phyloP scores from a whole-genome alignment of 2,329 filamentous ascomycete species.

The Penicillium sp. region DNA sequence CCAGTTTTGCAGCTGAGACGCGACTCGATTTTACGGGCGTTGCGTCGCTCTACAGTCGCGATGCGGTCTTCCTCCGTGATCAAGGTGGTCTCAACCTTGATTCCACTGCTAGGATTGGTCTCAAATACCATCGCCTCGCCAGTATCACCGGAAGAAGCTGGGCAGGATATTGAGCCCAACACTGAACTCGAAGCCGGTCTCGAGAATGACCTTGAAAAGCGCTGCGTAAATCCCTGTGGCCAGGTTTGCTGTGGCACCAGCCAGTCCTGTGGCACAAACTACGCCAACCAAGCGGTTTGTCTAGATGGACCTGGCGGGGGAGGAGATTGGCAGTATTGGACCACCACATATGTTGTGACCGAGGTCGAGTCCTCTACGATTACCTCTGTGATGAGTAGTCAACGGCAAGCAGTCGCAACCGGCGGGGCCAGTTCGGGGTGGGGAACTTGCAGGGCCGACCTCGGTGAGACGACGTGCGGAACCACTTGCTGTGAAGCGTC shows the following conservation, averaged over 20 bases:
- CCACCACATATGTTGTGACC: conserved; percentile 49
- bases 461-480: conserved; percentile 43
- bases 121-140: conserved; percentile 28
- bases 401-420: conserved; percentile 16
- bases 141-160: conserved; percentile 19
- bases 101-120: conserved; percentile 21
- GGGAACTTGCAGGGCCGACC: conserved; percentile 43
- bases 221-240: conserved; percentile 50
- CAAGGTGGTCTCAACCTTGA: conserved; percentile 25
- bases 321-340: conserved; percentile 50
- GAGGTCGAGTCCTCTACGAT: conserved; percentile 51
- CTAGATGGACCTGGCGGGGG: conserved; percentile 9
- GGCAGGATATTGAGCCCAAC: too few relatives aligned
- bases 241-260: conserved; percentile 47
- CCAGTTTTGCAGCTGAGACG: not conserved
- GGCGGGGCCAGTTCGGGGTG: conserved; percentile 19
- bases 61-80: conserved; percentile 29
- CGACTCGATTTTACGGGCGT: not conserved
- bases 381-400: conserved; percentile 51
- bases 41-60: conserved; percentile 13
- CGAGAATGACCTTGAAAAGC: conserved; percentile 23
- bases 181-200: too few relatives aligned
- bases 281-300: conserved; percentile 47
- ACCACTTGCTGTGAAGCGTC: conserved; percentile 42
- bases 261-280: conserved; percentile 48